Conservation (phyloP, 257 asterid species). For the Lantana camara region DNA sequence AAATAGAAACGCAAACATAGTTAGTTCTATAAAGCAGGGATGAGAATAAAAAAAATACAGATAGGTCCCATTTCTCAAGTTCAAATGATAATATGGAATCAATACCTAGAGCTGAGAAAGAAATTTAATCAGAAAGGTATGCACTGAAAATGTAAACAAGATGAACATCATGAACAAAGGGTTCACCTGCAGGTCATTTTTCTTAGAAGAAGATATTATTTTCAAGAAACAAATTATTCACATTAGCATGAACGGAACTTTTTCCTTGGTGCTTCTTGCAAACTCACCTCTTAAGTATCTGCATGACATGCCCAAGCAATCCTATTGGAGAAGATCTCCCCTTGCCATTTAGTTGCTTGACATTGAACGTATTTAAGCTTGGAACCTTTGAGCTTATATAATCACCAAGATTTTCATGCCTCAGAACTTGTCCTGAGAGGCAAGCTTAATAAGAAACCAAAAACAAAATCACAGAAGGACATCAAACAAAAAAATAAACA, state of each 20-base stretch:
- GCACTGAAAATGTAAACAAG: constrained; percentile 3
- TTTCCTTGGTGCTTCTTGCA: constrained; percentile 17
- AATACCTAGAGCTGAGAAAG: constrained; percentile 4
- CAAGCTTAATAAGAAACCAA: constrained; percentile 32
- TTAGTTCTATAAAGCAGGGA: constrained; percentile 1
- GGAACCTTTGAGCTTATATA: constrained; percentile 79
- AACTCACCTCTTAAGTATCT: constrained; percentile 74
- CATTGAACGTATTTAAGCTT: constrained; percentile 55
- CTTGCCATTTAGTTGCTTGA: constrained; percentile 58
- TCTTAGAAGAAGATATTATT: not conserved
- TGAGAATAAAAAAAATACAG: not conserved
- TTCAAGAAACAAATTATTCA: not conserved
- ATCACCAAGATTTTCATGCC: constrained; percentile 76
- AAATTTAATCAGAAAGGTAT: not conserved
- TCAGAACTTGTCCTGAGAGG: constrained; percentile 86
- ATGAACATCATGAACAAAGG: not conserved
- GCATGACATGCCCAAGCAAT: constrained; percentile 65
- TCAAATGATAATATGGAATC: constrained; percentile 13
- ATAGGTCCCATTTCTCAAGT: constrained; percentile 5
- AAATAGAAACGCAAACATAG: not conserved
- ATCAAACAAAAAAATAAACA: not conserved
- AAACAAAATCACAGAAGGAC: constrained; percentile 16
- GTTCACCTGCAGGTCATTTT: not conserved
- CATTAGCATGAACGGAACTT: constrained; percentile 18
- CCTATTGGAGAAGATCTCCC: constrained; percentile 46